Evolutionary conservation across 495 filamentous ascomycete genomes (phyloP), one percentile per base, ranked within the genome.

Genomic region (Tuber brumale): DNA sequence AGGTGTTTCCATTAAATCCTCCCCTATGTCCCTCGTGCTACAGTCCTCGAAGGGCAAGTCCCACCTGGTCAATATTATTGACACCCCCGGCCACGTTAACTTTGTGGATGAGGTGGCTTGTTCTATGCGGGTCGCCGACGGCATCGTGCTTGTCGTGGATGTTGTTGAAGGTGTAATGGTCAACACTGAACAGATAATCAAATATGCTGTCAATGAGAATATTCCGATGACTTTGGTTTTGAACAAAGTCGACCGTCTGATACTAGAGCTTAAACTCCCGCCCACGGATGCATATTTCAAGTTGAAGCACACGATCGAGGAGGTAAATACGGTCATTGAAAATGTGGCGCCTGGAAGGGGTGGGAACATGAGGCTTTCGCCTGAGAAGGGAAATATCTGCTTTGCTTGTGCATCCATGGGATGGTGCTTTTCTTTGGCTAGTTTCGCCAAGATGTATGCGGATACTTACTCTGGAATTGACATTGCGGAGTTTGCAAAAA

Each of bases 261-360:
- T 99, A 74, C 85, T 99, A 46, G 95, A 99, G 84, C 89, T 99
- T 73, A 96, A 97, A 84, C 88, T 99, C 23, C 96, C 96, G 1
- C 96, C 96, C 7, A 92, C 90, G 77, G 95, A 99, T 83, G 95
- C 95, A 39, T 99, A 98, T 84, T 98, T 97, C 88, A 99, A 99
- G 85, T 84, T 99, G 72, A 98, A 97, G 82, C 95, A 98, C 85
- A 94, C 97, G 37, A 91, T 99, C 80, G 95, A 99, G 84, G 93
- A 98, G 84, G 93, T 98, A 81, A 99, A 99, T 84, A 97, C 93
- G 0, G 87, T 94, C 80, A 98, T 99, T 82, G 94, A 97, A 78
- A 93, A 90, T 81, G 90, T 91, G 12, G 86, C 94, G 18, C 95
- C 95, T 5, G 94, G 94, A 3, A 90, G 90, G 80, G 94, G 94